Evolutionary conservation across 2,329 filamentous ascomycete species (phyloP).

Genomic region (Mycogone perniciosa): DNA sequence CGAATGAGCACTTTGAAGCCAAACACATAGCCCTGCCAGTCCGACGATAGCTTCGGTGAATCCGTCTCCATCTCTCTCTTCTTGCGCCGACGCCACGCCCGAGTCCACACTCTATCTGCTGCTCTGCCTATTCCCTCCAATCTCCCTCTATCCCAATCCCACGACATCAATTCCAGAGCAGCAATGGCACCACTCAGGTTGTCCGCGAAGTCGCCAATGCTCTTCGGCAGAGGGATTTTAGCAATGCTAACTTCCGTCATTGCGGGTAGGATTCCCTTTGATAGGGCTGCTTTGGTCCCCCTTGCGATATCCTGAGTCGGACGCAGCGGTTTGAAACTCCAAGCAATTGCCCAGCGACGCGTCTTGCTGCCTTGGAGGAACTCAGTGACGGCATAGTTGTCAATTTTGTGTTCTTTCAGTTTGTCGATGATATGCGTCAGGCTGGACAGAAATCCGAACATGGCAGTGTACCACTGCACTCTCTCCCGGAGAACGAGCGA

Average conservation of each 20-base stretch:
- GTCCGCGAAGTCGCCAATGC: constrained; percentile 31
- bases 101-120: constrained; percentile 69
- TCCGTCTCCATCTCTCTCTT: constrained; percentile 41
- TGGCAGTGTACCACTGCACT: constrained; percentile 83
- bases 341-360: constrained; percentile 78
- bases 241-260: constrained; percentile 34
- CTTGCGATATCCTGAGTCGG: constrained; percentile 47
- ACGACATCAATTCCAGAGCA: constrained; percentile 52
- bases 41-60: constrained; percentile 8
- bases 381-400: constrained; percentile 76
- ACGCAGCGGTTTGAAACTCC: constrained; percentile 69
- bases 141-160: constrained; percentile 53
- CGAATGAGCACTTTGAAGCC: constrained; percentile 53
- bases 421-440: constrained; percentile 56
- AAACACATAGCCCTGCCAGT: constrained; percentile 37
- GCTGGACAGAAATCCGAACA: constrained; percentile 77
- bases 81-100: constrained; percentile 62
- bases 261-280: constrained; percentile 40
- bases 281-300: constrained; percentile 33
- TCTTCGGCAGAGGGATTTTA: constrained; percentile 40
- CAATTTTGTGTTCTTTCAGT: constrained; percentile 49
- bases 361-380: constrained; percentile 75
- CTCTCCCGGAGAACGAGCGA: constrained; percentile 52
- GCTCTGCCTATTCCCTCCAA: constrained; percentile 57
- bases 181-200: constrained; percentile 41